Conservation (phyloP, 108 stramenopile genomes). For the Skeletonema potamos region DNA sequence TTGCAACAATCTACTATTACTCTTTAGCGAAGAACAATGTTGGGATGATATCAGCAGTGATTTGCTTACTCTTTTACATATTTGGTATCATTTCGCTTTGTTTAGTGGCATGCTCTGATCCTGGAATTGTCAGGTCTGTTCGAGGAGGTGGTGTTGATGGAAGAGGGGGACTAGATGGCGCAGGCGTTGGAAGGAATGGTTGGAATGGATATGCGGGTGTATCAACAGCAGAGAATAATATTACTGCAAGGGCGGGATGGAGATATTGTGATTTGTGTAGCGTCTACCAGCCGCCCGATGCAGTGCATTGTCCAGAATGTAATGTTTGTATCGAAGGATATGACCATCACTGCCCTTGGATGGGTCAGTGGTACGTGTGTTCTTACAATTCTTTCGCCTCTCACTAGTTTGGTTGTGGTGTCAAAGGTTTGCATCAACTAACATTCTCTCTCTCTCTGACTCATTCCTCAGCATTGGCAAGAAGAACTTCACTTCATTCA, state of each 20-base stretch:
- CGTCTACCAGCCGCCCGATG: conserved; percentile 73
- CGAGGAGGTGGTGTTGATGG: background rate
- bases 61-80: conserved; percentile 56
- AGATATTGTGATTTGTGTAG: conserved; percentile 80
- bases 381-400: too few species aligned
- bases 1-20: conserved; percentile 53
- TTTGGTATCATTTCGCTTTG: conserved; percentile 36
- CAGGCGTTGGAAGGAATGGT: conserved; percentile 26
- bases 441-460: background rate
- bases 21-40: conserved; percentile 27
- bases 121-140: conserved; percentile 45
- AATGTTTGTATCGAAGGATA: conserved; percentile 87
- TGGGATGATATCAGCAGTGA: conserved; percentile 44
- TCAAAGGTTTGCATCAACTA: background rate
- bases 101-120: conserved; percentile 68
- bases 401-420: background rate
- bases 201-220: conserved; percentile 45
- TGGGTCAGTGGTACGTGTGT: conserved; percentile 54
- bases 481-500: conserved; percentile 74
- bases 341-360: conserved; percentile 95
- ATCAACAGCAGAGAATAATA: conserved; percentile 16
- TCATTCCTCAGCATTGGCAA: conserved; percentile 59
- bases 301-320: conserved; percentile 88
- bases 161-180: background rate
- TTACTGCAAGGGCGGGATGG: conserved; percentile 43